Evolutionary conservation across 225 moss, liverwort and hornwort genomes (phyloP).

Genomic region (Anthoceros angustus): DNA sequence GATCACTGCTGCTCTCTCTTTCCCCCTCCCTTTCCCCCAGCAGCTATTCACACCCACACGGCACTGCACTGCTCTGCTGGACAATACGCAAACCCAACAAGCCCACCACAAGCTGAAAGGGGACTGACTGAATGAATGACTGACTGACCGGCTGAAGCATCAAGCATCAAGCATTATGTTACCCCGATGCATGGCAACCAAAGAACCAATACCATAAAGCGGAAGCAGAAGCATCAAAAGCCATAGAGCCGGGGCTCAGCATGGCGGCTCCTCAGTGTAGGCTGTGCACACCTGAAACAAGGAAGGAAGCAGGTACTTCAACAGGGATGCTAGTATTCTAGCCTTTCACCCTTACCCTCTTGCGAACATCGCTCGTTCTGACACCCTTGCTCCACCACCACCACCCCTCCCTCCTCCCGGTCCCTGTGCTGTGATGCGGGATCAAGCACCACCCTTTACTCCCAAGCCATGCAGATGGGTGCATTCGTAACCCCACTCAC

Average conservation of each 20-base stretch:
- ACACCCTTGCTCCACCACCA: too few relatives aligned
- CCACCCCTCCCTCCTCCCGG: too few relatives aligned
- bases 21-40: slow-evolving; percentile 14
- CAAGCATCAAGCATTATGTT: neutral
- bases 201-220: slow-evolving; percentile 5
- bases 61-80: neutral
- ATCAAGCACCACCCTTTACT: too few relatives aligned
- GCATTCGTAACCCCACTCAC: too few relatives aligned
- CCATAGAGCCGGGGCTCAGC: neutral
- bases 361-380: neutral
- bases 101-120: neutral
- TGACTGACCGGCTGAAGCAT: too few relatives aligned
- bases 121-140: neutral
- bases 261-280: neutral
- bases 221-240: slow-evolving; percentile 1
- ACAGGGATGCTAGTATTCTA: neutral
- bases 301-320: neutral
- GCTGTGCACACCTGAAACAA: neutral
- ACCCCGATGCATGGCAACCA: neutral
- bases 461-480: too few relatives aligned
- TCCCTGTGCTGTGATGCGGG: too few relatives aligned
- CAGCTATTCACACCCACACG: slow-evolving; percentile 2
- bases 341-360: neutral
- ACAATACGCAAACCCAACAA: neutral
- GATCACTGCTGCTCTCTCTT: slow-evolving; percentile 33